Conservation (phyloP, 1,284 basidiomycete species). For the Ustilago tritici region DNA sequence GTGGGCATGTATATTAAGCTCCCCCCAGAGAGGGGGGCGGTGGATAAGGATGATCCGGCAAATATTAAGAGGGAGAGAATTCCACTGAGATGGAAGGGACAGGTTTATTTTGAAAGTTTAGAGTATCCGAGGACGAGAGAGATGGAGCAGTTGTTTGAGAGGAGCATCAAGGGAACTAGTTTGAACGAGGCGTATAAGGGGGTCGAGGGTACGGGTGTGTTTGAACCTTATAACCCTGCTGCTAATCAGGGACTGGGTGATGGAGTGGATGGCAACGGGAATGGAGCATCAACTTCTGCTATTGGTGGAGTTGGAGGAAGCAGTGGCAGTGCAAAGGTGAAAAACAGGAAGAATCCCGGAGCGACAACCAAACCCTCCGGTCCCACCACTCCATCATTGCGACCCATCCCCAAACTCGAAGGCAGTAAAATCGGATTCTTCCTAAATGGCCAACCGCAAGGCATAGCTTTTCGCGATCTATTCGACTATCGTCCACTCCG, state of each 20-base stretch:
- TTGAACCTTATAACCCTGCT: conserved; percentile 17
- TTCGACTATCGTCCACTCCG: conserved; percentile 88
- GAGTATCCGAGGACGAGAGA: conserved; percentile 93
- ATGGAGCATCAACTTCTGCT: neutral
- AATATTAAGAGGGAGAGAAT: conserved; percentile 65
- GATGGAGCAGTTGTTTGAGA: conserved; percentile 78
- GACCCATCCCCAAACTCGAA: conserved; percentile 78
- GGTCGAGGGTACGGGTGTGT: conserved; percentile 38
- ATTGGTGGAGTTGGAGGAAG: conserved; percentile 5
- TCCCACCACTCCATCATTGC: conserved; percentile 70
- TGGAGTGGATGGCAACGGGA: conserved; percentile 9
- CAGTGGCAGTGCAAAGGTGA: conserved; percentile 41
- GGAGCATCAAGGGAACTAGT: conserved; percentile 62
- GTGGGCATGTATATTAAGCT: conserved; percentile 93
- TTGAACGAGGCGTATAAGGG: conserved; percentile 40
- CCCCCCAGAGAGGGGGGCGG: conserved; percentile 72
- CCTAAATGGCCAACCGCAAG: conserved; percentile 88
- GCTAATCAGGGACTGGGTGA: neutral
- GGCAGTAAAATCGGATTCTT: conserved; percentile 88
- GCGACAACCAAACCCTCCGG: conserved; percentile 44
- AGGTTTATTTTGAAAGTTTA: conserved; percentile 92
- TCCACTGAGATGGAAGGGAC: conserved; percentile 93
- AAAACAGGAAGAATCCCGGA: conserved; percentile 44
- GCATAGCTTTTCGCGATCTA: conserved; percentile 85
- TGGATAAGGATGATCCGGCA: conserved; percentile 42